Base-by-base conservation (phyloP, 2,329 filamentous ascomycete species). In the Pseudogymnoascus verrucosus region DNA sequence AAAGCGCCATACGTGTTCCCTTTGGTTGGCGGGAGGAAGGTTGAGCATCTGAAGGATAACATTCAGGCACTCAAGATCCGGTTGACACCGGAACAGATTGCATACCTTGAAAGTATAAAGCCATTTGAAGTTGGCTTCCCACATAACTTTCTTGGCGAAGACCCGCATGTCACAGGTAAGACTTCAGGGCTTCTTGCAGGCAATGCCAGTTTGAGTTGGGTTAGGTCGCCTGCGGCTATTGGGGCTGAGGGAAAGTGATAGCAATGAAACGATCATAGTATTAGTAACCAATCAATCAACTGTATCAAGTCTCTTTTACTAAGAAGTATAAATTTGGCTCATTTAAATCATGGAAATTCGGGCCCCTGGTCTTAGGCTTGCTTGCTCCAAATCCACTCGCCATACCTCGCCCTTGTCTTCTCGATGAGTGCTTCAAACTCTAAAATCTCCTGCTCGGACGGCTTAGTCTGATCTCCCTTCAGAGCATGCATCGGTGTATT, bases 1-100 rank as follows among this genome's bases (percentile, higher is more conserved):
- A 91, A 91, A 76, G 78, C 86, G 0, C 83, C 87, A 0, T 84
- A 90, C 68, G 86, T 91, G 12, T 90, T 90, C 71, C 89, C 89
- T 1, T 85, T 92, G 42, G 78, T 91, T 5, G 89, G 89, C 10
- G 86, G 87, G 0, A 81, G 88, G 10, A 91, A 86, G 68, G 74
- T 89, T 10, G 84, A 88, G 61, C 88, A 92, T 71, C 76, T 93
- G 40, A 83, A 86, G 71, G 80, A 79, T 64, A 91, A 91, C 69
- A 88, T 91, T 67, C 82, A 88, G 69, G 86, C 87, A 0, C 77
- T 93, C 39, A 79, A 78, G 1, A 76, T 91, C 42, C 76, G 80
- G 63, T 76, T 93, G 36, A 82, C 77, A 0, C 72, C 78, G 0
- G 80, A 87, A 65, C 87, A 93, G 42, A 82, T 93, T 31, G 74